Evolutionary conservation across 768 basidiomycete species (phyloP).

Genomic region (Lactarius akahatsu): DNA sequence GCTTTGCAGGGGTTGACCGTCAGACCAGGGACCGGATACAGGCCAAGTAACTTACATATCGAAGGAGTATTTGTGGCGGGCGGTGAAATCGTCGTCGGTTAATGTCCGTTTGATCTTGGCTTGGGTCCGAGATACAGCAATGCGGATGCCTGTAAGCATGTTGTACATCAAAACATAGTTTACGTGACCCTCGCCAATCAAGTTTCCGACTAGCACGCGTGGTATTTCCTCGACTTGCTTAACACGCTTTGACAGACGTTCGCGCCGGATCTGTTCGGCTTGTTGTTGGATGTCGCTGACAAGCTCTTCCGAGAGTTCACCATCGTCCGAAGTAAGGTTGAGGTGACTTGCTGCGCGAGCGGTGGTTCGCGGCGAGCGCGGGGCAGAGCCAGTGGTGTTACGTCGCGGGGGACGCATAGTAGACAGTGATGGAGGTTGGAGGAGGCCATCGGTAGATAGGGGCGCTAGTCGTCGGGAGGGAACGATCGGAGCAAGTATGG

Average conservation of each 20-base stretch:
- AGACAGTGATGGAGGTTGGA: slow-evolving; percentile 47
- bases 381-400: slow-evolving; percentile 65
- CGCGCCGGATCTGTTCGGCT: slow-evolving; percentile 81
- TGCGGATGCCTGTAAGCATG: slow-evolving; percentile 98
- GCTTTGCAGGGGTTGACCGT: slow-evolving; percentile 40
- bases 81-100: slow-evolving; percentile 81
- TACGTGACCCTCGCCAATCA: slow-evolving; percentile 97
- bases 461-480: slow-evolving; percentile 30
- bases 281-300: slow-evolving; percentile 85
- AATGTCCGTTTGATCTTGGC: slow-evolving; percentile 89
- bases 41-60: slow-evolving; percentile 69
- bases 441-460: slow-evolving; percentile 46
- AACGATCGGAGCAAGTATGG: slow-evolving; percentile 31
- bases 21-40: slow-evolving; percentile 25
- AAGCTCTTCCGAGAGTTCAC: slow-evolving; percentile 51
- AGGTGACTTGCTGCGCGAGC: slow-evolving; percentile 34
- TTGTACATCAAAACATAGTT: slow-evolving; percentile 99
- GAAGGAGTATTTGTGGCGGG: slow-evolving; percentile 93
- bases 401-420: slow-evolving; percentile 52
- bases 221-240: slow-evolving; percentile 51
- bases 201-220: slow-evolving; percentile 72
- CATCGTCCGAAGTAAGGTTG: slow-evolving; percentile 40
- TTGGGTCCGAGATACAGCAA: slow-evolving; percentile 93
- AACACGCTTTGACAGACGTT: slow-evolving; percentile 70
- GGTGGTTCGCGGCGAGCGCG: slow-evolving; percentile 22